phyloP scores from a whole-genome alignment of 2,329 filamentous ascomycete species.

The Cylindrodendrum hubeiense region DNA sequence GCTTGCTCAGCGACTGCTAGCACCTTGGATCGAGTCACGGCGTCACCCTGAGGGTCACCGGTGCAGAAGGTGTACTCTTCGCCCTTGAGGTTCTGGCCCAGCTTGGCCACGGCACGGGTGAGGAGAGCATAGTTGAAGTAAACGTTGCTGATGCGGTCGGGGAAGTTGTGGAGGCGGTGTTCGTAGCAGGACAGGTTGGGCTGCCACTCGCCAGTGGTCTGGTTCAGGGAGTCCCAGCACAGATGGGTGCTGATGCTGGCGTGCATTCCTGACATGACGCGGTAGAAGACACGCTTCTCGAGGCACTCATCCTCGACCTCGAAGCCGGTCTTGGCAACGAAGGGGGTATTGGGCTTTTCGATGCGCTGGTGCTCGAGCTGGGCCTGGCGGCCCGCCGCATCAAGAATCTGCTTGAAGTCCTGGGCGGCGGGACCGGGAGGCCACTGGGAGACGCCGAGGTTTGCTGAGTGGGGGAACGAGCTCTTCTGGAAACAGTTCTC shows the following conservation, averaged over 20 bases:
- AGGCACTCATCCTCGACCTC: slow-evolving; percentile 92
- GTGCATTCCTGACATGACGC: slow-evolving; percentile 97
- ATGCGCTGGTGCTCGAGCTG: slow-evolving; percentile 66
- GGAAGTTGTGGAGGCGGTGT: slow-evolving; percentile 83
- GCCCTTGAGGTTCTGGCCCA: slow-evolving; percentile 80
- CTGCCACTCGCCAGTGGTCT: slow-evolving; percentile 92
- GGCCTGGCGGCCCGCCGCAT: slow-evolving; percentile 70
- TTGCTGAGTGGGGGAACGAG: slow-evolving; percentile 71
- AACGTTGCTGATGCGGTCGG: slow-evolving; percentile 94
- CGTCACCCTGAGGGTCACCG: slow-evolving; percentile 84
- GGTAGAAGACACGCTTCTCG: slow-evolving; percentile 98
- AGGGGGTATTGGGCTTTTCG: slow-evolving; percentile 64
- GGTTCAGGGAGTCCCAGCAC: slow-evolving; percentile 96
- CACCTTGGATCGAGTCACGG: slow-evolving; percentile 83
- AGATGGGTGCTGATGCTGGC: slow-evolving; percentile 96
- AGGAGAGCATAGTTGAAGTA: slow-evolving; percentile 99
- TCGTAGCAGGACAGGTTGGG: slow-evolving; percentile 93
- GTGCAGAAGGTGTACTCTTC: slow-evolving; percentile 89
- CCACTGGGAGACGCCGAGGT: slow-evolving; percentile 60
- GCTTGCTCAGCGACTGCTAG: slow-evolving; percentile 80
- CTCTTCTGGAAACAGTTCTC: slow-evolving; percentile 93
- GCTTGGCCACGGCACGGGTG: slow-evolving; percentile 89
- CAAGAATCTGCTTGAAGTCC: slow-evolving; percentile 72
- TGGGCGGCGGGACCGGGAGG: slow-evolving; percentile 66
- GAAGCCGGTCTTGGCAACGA: slow-evolving; percentile 73